Conservation (phyloP, 371 early-diverging fungal genomes). For the Globomyces sp. region DNA sequence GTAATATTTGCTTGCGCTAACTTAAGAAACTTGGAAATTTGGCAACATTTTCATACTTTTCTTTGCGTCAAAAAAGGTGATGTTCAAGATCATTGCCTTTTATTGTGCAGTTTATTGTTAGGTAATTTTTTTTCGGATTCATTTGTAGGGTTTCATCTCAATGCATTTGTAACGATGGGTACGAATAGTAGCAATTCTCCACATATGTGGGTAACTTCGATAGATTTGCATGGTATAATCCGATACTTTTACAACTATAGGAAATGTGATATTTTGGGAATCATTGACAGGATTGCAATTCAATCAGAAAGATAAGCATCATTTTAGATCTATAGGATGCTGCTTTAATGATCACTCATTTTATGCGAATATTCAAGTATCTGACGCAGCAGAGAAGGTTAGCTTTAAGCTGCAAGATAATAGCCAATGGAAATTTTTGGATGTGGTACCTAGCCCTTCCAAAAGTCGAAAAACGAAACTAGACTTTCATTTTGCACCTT, state of each 20-base stretch:
- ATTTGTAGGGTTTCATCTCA: conserved; percentile 23
- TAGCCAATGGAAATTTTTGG: conserved; percentile 34
- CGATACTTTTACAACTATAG: neutral
- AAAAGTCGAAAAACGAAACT: neutral
- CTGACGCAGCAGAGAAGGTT: conserved; percentile 20
- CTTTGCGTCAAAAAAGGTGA: conserved; percentile 26
- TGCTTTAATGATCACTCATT: conserved; percentile 35
- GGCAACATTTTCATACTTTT: conserved; percentile 32
- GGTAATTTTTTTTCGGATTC: no score
- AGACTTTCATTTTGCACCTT: neutral
- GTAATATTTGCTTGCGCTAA: neutral
- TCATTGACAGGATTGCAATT: conserved; percentile 28
- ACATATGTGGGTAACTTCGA: conserved; percentile 36
- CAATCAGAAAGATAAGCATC: conserved; percentile 21
- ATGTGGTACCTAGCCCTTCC: neutral
- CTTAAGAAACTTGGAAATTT: conserved; percentile 29
- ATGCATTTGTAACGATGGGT: conserved; percentile 34
- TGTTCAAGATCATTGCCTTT: conserved; percentile 27
- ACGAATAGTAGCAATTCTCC: conserved; percentile 16
- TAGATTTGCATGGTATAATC: conserved; percentile 16
- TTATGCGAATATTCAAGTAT: conserved; percentile 35
- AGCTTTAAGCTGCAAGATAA: conserved; percentile 25
- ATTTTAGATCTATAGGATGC: conserved; percentile 34
- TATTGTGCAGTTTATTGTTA: conserved; percentile 34
- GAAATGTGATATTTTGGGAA: conserved; percentile 34